Evolutionary conservation across 2,329 filamentous ascomycete genomes (phyloP).

Genomic region (Fusarium nanum): DNA sequence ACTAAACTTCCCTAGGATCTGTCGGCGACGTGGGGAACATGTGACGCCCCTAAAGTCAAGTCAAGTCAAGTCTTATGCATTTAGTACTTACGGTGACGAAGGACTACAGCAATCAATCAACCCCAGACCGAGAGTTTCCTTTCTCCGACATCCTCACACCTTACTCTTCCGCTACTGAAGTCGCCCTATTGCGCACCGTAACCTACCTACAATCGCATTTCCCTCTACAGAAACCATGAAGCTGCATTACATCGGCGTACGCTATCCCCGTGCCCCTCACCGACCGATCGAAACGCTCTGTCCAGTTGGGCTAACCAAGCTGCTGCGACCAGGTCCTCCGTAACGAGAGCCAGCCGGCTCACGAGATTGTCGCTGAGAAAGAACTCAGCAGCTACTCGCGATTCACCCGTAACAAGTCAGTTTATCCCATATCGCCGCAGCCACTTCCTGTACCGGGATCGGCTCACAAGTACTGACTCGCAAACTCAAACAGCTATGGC

Average conservation of each 20-base stretch:
- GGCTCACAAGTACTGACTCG: constrained; percentile 18
- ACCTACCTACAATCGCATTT: not conserved
- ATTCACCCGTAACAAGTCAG: constrained; percentile 79
- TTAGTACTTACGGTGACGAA: constrained; percentile 33
- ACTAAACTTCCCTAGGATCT: constrained; percentile 39
- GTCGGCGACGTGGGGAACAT: constrained; percentile 45
- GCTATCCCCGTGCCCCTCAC: constrained; percentile 51
- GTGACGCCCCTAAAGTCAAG: constrained; percentile 39
- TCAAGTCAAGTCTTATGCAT: not conserved
- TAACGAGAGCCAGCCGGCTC: constrained; percentile 79
- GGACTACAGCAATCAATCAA: constrained; percentile 28
- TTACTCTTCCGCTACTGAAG: not conserved
- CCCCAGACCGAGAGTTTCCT: constrained; percentile 16
- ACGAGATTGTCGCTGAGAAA: constrained; percentile 81
- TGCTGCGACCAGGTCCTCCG: constrained; percentile 74
- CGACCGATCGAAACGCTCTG: constrained; percentile 38
- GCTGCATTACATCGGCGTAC: constrained; percentile 87
- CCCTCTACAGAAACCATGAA: constrained; percentile 71
- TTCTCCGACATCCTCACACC: constrained; percentile 24
- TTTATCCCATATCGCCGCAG: constrained; percentile 21
- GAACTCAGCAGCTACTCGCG: constrained; percentile 82
- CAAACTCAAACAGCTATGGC: constrained; percentile 55
- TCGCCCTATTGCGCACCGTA: not conserved
- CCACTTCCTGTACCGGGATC: not conserved
- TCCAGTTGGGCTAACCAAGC: constrained; percentile 40